These are phyloP conservation scores for Straminergon stramineum DNA, from an alignment of 225 moss, liverwort and hornwort species.

Conservation along the genomic window DNA sequence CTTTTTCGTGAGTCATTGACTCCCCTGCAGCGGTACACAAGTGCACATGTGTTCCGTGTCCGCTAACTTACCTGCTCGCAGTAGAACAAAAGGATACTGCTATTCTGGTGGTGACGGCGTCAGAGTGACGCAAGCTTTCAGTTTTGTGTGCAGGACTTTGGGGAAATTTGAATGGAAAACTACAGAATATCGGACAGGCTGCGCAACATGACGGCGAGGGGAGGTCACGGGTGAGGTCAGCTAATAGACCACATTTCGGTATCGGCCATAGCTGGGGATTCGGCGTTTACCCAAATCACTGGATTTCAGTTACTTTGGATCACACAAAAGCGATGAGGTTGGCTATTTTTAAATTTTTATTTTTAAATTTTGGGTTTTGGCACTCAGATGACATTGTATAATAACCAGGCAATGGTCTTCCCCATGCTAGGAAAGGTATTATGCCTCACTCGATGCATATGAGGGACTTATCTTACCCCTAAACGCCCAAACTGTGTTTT, in stretches of 20 bases:
- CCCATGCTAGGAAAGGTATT: too few species aligned
- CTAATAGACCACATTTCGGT: not conserved
- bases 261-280: not conserved
- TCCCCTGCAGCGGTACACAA: too few species aligned
- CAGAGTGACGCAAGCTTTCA: not conserved
- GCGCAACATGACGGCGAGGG: not conserved
- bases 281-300: not conserved
- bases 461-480: too few species aligned
- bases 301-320: not conserved
- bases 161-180: not conserved
- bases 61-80: not conserved
- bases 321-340: not conserved
- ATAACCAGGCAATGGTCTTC: too few species aligned
- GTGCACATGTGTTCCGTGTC: not conserved
- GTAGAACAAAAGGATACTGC: too few species aligned
- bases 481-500: too few species aligned
- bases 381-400: too few species aligned
- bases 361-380: not conserved
- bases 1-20: not conserved
- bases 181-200: not conserved
- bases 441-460: rapidly evolving
- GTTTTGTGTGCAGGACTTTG: not conserved
- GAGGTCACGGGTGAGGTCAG: not conserved
- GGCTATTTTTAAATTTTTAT: not conserved
- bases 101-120: not conserved